phyloP scores from a whole-genome alignment of 768 basidiomycete species.

The Suillus subalutaceus region DNA sequence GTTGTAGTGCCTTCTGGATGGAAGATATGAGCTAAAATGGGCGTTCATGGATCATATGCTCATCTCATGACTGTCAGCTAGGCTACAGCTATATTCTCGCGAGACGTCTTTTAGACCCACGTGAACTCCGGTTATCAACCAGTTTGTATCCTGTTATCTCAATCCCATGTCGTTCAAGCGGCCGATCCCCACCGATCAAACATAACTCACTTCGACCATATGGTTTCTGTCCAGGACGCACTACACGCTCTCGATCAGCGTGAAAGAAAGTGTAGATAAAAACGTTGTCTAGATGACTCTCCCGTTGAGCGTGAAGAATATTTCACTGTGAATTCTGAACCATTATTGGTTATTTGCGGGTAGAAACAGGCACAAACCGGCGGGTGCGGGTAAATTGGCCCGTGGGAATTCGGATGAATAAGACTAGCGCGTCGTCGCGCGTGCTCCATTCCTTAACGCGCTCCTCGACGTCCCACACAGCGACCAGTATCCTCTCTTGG shows the following conservation, averaged over 20 bases:
- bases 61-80: constrained; percentile 14
- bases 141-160: constrained; percentile 2
- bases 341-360: constrained; percentile 19
- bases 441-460: constrained; percentile 39
- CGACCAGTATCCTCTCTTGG: constrained; percentile 38
- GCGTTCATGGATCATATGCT: constrained; percentile 19
- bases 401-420: constrained; percentile 41
- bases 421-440: constrained; percentile 40
- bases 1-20: constrained; percentile 20
- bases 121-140: constrained; percentile 23
- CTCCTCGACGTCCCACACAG: constrained; percentile 41
- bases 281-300: constrained; percentile 15
- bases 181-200: not conserved
- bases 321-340: constrained; percentile 15
- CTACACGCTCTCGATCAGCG: not conserved
- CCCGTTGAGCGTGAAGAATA: constrained; percentile 15
- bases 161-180: not conserved
- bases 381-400: constrained; percentile 25
- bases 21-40: constrained; percentile 24
- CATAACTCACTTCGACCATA: not conserved
- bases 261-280: constrained; percentile 11
- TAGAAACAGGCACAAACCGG: constrained; percentile 18
- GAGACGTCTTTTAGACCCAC: constrained; percentile 22
- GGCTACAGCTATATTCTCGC: constrained; percentile 7
- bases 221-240: constrained; percentile 1